A percentile compares a stretch with the other conserved stretches of the same genome.
phyloP scores from a whole-genome alignment of 73 alveolate species.

The Durusdinium trenchii region DNA sequence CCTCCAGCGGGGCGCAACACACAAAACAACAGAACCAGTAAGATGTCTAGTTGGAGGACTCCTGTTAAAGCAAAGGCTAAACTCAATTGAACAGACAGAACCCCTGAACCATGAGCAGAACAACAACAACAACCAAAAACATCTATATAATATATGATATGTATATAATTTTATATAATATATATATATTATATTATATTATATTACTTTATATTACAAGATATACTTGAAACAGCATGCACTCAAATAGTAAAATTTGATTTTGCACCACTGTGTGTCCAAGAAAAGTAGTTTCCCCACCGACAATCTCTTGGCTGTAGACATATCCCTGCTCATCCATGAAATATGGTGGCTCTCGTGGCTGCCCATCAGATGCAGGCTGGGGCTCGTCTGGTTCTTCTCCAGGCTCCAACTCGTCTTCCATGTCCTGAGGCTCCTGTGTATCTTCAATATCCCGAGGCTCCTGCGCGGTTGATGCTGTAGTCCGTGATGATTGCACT shows the following conservation, averaged over 20 bases:
- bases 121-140: too few relatives aligned
- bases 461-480: neutral
- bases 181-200: too few relatives aligned
- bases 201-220: too few relatives aligned
- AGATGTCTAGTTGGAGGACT: neutral
- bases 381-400: neutral
- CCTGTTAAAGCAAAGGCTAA: neutral
- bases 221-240: too few relatives aligned
- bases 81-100: too few relatives aligned
- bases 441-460: neutral
- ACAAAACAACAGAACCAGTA: neutral
- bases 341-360: neutral
- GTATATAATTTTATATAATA: too few relatives aligned
- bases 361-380: neutral
- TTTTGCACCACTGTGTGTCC: neutral
- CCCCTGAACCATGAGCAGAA: too few relatives aligned
- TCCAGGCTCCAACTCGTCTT: neutral
- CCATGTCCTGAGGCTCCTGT: neutral
- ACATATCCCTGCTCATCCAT: slow-evolving; percentile 46
- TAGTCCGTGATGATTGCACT: neutral
- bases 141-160: too few relatives aligned
- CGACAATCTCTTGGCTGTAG: neutral
- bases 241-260: too few relatives aligned
- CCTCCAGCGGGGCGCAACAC: neutral
- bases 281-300: neutral